Base-by-base conservation (phyloP, 108 stramenopile species). In the Aurantiochytrium sp. region DNA sequence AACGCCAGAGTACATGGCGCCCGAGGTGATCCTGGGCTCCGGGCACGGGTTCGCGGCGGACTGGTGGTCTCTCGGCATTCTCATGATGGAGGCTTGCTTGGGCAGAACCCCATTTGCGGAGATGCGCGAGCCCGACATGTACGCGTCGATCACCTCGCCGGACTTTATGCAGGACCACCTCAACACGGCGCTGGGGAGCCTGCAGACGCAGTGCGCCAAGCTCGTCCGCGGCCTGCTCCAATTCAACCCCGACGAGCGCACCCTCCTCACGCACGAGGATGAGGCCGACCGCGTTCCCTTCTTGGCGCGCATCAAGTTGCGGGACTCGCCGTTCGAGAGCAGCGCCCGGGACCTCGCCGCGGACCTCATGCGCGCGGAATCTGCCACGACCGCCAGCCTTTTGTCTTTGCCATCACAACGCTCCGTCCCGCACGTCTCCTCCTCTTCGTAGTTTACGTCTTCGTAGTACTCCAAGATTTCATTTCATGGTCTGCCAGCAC, bases 1-100 rank as follows among this genome's bases (percentile, higher is more conserved):
- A 22, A 89, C 89, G 34, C 88, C 88, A 4, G 88, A 89, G 55
- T 91, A 91, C 89, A 91, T 91, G 55, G 90, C 90, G 12, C 90
- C 90, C 21, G 88, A 89, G 37, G 68, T 89, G 36, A 50, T 91
- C 19, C 37, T 89, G 50, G 86, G 86, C 3, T 22, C 32, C 10
- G 90, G 90, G 21, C 88, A 89, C 54, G 86, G 68, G 30, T 55
- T 48, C 24, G 68, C 86, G 36, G 88, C 50, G 4, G 90, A 91
- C 68, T 91, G 90, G 90, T 91, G 88, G 88, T 89, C 88, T 12
- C 85, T 89, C n/a, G 90, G 90, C 32, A 86, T 88, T 41, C 39
- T 91, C 30, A 22, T 91, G 17, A 52, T 30, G 19, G 89, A 89
- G 45, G 32, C 59, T 19, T 68, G 85, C 59, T 69, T 86, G 6